phyloP scores from a whole-genome alignment of 345 rosid species.

The Dimocarpus longan region DNA sequence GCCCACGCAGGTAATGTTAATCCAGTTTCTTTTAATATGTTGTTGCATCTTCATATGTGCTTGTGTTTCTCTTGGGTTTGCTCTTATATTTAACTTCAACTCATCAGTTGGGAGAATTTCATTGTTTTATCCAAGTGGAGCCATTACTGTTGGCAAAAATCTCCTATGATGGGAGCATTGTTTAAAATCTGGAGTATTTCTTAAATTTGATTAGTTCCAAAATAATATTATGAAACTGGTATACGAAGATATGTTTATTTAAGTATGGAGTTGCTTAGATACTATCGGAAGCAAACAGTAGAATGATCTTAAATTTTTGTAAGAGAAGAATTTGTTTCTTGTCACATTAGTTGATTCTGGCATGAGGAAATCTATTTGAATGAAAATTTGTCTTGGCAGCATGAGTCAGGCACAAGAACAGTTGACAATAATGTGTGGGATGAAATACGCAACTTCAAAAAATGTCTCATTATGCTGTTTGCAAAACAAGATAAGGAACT shows the following conservation, averaged over 20 bases:
- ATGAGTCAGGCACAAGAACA: slow-evolving; percentile 72
- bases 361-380: background rate
- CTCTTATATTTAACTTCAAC: background rate
- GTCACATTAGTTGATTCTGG: background rate
- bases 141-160: slow-evolving; percentile 5
- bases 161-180: background rate
- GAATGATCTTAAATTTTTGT: background rate
- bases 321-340: background rate
- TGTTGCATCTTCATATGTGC: background rate
- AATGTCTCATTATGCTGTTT: slow-evolving; percentile 91
- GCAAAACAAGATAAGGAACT: slow-evolving; percentile 80
- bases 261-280: background rate
- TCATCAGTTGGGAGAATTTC: background rate
- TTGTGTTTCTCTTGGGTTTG: background rate
- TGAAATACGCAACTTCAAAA: slow-evolving; percentile 88
- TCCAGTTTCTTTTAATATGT: background rate
- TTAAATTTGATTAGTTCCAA: background rate
- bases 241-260: background rate
- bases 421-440: slow-evolving; percentile 83
- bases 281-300: slow-evolving; percentile 5
- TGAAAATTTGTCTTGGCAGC: slow-evolving; percentile 45
- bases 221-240: background rate
- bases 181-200: background rate
- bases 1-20: slow-evolving; percentile 66
- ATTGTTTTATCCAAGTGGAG: background rate